Evolutionary conservation across 345 rosid genomes (phyloP).

Genomic region (Lepidium aucheri): DNA sequence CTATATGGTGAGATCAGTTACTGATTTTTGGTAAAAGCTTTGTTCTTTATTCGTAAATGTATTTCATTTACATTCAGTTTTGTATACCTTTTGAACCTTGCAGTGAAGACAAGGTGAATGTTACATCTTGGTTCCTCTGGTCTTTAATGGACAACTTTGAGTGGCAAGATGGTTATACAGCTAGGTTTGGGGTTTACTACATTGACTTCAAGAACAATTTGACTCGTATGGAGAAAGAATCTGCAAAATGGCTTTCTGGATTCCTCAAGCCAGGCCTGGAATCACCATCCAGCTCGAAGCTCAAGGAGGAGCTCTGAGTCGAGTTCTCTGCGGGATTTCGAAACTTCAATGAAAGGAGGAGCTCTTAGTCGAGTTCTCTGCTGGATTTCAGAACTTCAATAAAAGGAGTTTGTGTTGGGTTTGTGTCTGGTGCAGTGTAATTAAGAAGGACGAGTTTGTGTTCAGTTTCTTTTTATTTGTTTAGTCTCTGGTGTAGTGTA

Average conservation of each 20-base stretch:
- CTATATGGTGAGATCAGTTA: constrained; percentile 16
- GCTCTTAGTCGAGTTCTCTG: too few species aligned
- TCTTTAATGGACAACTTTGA: constrained; percentile 29
- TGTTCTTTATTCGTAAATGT: not conserved
- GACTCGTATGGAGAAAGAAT: constrained; percentile 25
- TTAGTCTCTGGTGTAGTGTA: not conserved
- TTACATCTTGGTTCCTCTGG: constrained; percentile 20
- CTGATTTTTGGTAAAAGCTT: not conserved
- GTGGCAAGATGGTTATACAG: constrained; percentile 31
- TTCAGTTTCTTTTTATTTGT: not conserved
- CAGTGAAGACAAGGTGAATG: constrained; percentile 25
- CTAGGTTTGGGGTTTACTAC: constrained; percentile 25
- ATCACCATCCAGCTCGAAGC: constrained; percentile 4
- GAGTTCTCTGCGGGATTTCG: not conserved
- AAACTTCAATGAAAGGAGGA: too few species aligned
- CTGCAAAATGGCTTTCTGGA: constrained; percentile 19
- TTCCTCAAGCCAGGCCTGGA: constrained; percentile 17
- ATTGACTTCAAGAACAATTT: constrained; percentile 22
- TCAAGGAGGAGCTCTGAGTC: constrained; percentile 16
- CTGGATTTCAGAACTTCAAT: too few species aligned
- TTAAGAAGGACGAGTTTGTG: not conserved
- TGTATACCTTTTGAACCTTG: not conserved
- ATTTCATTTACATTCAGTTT: not conserved
- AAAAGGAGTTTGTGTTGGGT: too few species aligned
- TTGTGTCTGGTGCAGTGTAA: too few species aligned